Evolutionary conservation across 2,329 filamentous ascomycete species (phyloP).

Genomic region (Colletotrichum paranaense): DNA sequence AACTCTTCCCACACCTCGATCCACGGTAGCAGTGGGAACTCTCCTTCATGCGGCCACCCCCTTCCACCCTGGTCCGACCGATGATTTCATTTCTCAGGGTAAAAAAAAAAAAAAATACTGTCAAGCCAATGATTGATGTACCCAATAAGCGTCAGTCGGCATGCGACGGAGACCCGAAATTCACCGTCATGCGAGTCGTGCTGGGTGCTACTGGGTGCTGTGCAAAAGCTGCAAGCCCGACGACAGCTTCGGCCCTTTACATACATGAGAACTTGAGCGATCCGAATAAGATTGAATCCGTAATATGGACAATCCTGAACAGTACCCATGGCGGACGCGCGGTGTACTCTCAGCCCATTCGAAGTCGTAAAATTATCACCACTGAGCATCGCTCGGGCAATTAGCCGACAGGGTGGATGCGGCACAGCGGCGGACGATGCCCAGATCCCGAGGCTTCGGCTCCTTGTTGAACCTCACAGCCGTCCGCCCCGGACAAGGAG

Average conservation of each 20-base stretch:
- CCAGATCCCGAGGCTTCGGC: constrained; percentile 1
- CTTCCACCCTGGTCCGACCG: constrained; percentile 12
- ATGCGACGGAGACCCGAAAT: background rate
- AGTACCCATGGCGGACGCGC: background rate
- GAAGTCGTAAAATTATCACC: constrained; percentile 8
- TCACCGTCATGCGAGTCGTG: constrained; percentile 7
- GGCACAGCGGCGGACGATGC: background rate
- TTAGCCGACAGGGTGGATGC: constrained; percentile 10
- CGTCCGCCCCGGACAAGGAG: background rate
- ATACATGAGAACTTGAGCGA: background rate
- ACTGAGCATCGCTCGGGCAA: constrained; percentile 18
- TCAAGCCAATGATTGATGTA: constrained; percentile 1
- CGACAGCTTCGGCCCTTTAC: background rate
- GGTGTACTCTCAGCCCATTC: background rate
- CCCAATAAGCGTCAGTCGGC: background rate
- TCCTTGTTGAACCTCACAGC: background rate
- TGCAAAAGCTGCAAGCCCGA: background rate
- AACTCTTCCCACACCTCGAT: constrained; percentile 32
- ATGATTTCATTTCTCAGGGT: constrained; percentile 23
- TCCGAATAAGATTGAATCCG: background rate
- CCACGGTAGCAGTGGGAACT: constrained; percentile 32
- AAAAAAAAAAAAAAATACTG: background rate
- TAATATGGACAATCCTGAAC: background rate
- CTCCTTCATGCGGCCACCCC: constrained; percentile 20
- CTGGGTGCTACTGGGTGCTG: background rate